Base-by-base conservation (phyloP, 2,329 filamentous ascomycete species). In the Fonsecaea pugnacius region DNA sequence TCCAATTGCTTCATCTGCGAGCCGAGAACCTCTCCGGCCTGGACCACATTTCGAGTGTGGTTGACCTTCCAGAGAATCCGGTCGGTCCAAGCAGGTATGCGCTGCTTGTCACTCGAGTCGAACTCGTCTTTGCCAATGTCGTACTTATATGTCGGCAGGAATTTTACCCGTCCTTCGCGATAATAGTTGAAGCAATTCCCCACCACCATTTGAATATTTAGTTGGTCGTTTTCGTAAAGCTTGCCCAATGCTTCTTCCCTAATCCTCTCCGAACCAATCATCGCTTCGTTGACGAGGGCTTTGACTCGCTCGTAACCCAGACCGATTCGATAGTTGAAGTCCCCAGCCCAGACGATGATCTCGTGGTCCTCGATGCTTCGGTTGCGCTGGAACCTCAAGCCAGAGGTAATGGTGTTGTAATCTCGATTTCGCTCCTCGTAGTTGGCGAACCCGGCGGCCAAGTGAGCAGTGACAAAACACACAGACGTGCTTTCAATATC, bases 311-410 rank as follows among this genome's bases (percentile, higher is more conserved):
- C 92, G 69, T 91, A 87, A 51, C 84, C 85, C 63, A 98, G 83
- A 1, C 93, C 94, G 71, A 99, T 96, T 18, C 95, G 89, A 77
- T 99, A 99, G 75, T 99, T 99, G 81, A 99, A 99, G 76, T 99
- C 95, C 4, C 95, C 95, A 48, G 97, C 84, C 94, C 95, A 99
- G 59, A 97, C 89, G 38, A 98, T 89, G 24, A 91, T 89, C 69
- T 90, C 92, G 74, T 99, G 95, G 74, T 98, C 90, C 71, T 95
- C 91, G 67, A 99, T 98, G 4, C 90, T 86, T 63, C 92, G 84
- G 72, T 97, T 96, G 60, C 92, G 86, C 76, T 96, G 94, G 74
- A 99, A 99, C 43, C 91, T 87, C 36, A 99, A 78, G 2, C 95
- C 95, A 66, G 91, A 86, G 70, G 91, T 89, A 66, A 97, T 97